Evolutionary conservation across 176 grass and related monocot species (phyloP), one percentile per base, ranked within the genome.

Genomic region (Chrysopogon serrulatus): DNA sequence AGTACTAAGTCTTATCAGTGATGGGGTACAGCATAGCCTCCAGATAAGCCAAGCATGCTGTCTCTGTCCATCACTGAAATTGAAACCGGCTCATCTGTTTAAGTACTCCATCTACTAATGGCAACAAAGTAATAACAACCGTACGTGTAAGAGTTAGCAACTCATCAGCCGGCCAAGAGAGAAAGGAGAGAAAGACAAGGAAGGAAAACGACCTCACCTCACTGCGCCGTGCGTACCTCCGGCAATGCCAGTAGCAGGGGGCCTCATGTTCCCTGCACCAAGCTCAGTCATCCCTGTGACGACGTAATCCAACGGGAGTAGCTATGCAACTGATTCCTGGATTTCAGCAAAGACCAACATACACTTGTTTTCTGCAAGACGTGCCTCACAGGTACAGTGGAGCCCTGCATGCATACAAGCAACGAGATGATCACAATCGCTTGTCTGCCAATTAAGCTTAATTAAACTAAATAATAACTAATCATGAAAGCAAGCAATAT

Each of bases 291-390:
- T 54, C 34, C 3, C 59, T 67, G 44, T 80, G 19, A 61, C 21
- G 31, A 83, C 57, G 16, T 82, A 48, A 59, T 81, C 76, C n/a
- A 4, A 86, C 67, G 30, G 69, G 68, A 61, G 59, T 4, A 73
- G 74, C 35, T 34, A 43, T 37, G 80, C 30, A 79, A 80, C 77
- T 81, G 82, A 53, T 69, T 81, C 87, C 87, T 64, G 77, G 51
- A 64, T 81, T 85, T 89, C 82, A 81, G 87, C 77, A 64, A 63
- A 30, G 60, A 63, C 60, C 60, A 63, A 79, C 11, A 33, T 4
- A 68, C 39, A 60, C 82, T 76, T 77, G 60, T 89, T 85, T 89
- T 76, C 70, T 53, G 87, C 77, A 76, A 81, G 62, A 68, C 49
- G 40, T 80, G 68, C 76, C 57, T 73, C 65, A 27, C 33, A 44